phyloP scores from a whole-genome alignment of 2,329 filamentous ascomycete genomes.

The Talaromyces islandicus region DNA sequence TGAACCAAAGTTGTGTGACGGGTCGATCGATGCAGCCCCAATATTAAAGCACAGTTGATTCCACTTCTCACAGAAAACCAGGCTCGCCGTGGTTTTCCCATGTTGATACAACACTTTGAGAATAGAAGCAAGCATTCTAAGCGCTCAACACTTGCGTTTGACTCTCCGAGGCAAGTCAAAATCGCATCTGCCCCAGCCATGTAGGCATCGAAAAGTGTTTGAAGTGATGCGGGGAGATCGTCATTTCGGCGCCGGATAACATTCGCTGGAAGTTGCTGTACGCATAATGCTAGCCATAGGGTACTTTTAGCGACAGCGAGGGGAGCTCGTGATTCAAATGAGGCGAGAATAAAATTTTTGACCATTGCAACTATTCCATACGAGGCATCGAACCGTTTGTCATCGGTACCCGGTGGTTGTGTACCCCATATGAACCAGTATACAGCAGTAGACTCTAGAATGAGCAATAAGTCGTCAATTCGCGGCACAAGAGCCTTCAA shows the following conservation, averaged over 20 bases:
- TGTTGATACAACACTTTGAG: neutral
- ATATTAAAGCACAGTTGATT: neutral
- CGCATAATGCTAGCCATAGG: conserved; percentile 1
- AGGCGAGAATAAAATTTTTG: neutral
- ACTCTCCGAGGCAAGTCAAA: neutral
- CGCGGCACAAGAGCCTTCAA: neutral
- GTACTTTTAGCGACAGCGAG: neutral
- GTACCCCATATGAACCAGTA: neutral
- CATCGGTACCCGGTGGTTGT: neutral
- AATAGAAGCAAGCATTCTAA: neutral
- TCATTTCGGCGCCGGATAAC: neutral
- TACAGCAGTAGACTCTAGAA: neutral
- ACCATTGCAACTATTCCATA: neutral
- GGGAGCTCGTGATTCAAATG: neutral
- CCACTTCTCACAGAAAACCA: neutral
- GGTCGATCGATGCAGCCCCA: neutral
- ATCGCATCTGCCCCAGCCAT: neutral
- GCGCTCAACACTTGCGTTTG: neutral
- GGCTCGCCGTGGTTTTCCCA: neutral
- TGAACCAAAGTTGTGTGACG: neutral
- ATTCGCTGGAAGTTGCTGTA: neutral
- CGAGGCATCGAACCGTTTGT: neutral
- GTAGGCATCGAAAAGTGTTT: neutral
- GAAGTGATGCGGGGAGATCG: neutral
- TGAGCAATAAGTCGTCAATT: neutral